These are phyloP conservation scores for Talaromyces sp. DNA, from an alignment of 2,329 filamentous ascomycete species.

Conservation along the genomic window DNA sequence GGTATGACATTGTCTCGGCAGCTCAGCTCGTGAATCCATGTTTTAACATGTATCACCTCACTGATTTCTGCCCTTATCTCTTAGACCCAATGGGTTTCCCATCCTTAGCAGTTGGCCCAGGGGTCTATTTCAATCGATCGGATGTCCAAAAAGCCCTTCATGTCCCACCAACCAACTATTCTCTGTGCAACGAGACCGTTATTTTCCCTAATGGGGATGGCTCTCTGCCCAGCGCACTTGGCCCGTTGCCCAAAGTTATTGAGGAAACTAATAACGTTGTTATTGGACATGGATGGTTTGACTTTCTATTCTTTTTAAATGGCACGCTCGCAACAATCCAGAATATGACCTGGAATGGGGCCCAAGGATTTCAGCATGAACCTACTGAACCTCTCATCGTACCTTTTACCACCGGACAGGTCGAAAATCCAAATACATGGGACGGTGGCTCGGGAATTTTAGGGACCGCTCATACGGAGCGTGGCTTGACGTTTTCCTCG, in stretches of 20 bases:
- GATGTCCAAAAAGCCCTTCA: constrained; percentile 68
- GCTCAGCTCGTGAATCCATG: constrained; percentile 64
- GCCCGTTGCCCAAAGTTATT: constrained; percentile 60
- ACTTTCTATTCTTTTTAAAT: constrained; percentile 65
- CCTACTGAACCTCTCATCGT: constrained; percentile 65
- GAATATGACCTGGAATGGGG: constrained; percentile 77
- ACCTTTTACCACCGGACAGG: constrained; percentile 36
- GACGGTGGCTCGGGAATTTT: constrained; percentile 62
- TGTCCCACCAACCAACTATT: constrained; percentile 37
- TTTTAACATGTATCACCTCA: constrained; percentile 72
- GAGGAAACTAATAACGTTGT: constrained; percentile 69
- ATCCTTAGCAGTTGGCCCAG: constrained; percentile 51
- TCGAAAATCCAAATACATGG: constrained; percentile 41
- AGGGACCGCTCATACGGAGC: constrained; percentile 67
- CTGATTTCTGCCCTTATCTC: constrained; percentile 64
- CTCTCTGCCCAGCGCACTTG: constrained; percentile 32
- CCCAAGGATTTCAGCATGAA: constrained; percentile 62
- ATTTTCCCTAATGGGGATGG: constrained; percentile 47
- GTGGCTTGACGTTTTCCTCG: constrained; percentile 44
- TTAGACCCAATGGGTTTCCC: constrained; percentile 69
- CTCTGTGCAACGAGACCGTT: constrained; percentile 27
- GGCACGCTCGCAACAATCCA: constrained; percentile 71
- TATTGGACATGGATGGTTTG: constrained; percentile 67
- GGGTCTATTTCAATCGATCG: constrained; percentile 65
- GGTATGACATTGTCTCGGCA: constrained; percentile 52